A percentile compares a stretch with the other conserved stretches of the same genome.
phyloP scores from a whole-genome alignment of 108 stramenopile species.

The Chaetoceros tenuissimus region DNA sequence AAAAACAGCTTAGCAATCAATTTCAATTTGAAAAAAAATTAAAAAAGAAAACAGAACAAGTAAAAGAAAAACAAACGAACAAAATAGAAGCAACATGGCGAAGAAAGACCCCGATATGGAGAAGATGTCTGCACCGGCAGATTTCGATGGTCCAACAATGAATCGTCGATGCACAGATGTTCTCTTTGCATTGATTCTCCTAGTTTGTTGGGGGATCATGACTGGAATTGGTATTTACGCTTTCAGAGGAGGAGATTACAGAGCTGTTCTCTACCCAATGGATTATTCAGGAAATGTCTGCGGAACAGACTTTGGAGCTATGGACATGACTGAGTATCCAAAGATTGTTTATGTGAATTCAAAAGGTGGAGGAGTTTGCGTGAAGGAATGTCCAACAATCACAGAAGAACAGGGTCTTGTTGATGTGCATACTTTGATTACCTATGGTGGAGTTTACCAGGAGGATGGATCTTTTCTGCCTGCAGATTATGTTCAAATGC shows the following conservation, averaged over 20 bases:
- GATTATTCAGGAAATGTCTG: conserved; percentile 78
- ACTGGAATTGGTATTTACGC: conserved; percentile 52
- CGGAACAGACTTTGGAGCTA: conserved; percentile 40
- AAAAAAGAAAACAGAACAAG: no score
- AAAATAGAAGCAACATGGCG: no score
- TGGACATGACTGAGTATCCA: conserved; percentile 57
- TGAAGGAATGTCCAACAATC: conserved; percentile 35
- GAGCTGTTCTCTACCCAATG: conserved; percentile 52
- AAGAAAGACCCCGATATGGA: no score
- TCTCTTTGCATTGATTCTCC: conserved; percentile 23
- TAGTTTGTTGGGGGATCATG: conserved; percentile 51
- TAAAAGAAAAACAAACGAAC: no score
- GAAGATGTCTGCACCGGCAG: conserved; percentile 45
- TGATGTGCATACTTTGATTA: conserved; percentile 50
- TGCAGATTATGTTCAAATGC: conserved; percentile 29
- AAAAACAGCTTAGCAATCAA: no score
- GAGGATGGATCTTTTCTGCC: conserved; percentile 20
- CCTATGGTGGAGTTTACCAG: conserved; percentile 55
- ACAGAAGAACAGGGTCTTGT: conserved; percentile 7
- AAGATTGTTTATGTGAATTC: conserved; percentile 60
- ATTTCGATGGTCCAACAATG: conserved; percentile 59
- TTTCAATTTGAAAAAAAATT: no score
- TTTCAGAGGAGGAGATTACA: conserved; percentile 46
- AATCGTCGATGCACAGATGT: conserved; percentile 63
- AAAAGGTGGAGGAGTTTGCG: conserved; percentile 66